Evolutionary conservation across 257 asterid genomes (phyloP).

Genomic region (Penstemon eatonii): DNA sequence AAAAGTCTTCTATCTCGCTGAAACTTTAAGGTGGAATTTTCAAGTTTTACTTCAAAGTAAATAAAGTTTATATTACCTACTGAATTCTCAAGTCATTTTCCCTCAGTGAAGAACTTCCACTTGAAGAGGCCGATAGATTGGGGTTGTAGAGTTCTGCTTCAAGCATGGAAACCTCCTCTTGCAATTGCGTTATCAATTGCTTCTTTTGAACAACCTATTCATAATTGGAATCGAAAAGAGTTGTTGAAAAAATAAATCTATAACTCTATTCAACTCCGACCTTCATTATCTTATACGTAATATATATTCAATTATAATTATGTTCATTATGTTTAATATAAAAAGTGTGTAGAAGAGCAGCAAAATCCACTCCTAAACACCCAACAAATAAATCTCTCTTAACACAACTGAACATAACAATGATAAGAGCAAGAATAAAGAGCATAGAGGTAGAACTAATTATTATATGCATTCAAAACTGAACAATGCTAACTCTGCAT

Average conservation of each 20-base stretch:
- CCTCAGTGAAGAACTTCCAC: slow-evolving; percentile 61
- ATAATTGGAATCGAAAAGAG: not conserved
- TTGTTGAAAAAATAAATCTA: slow-evolving; percentile 10
- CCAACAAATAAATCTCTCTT: too few relatives aligned
- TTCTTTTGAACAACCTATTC: slow-evolving; percentile 72
- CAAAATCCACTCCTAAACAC: slow-evolving; percentile 5
- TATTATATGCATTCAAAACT: too few relatives aligned
- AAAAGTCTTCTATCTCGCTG: not conserved
- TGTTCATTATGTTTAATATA: too few relatives aligned
- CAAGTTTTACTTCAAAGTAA: not conserved
- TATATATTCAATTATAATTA: slow-evolving; percentile 2
- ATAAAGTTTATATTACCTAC: slow-evolving; percentile 50
- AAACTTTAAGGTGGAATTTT: slow-evolving; percentile 16
- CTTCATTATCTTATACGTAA: slow-evolving; percentile 10
- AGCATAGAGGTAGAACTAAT: too few relatives aligned
- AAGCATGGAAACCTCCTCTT: slow-evolving; percentile 85
- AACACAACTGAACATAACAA: too few relatives aligned
- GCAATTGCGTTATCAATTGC: slow-evolving; percentile 76
- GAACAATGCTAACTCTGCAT: too few relatives aligned
- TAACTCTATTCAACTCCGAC: slow-evolving; percentile 14
- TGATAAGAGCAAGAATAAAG: too few relatives aligned
- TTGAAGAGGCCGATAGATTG: slow-evolving; percentile 57
- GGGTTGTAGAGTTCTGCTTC: slow-evolving; percentile 94
- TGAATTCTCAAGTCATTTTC: slow-evolving; percentile 82
- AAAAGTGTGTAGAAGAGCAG: slow-evolving; percentile 42